Conservation (phyloP, 371 early-diverging fungal species). For the Zancudomyces culisetae region DNA sequence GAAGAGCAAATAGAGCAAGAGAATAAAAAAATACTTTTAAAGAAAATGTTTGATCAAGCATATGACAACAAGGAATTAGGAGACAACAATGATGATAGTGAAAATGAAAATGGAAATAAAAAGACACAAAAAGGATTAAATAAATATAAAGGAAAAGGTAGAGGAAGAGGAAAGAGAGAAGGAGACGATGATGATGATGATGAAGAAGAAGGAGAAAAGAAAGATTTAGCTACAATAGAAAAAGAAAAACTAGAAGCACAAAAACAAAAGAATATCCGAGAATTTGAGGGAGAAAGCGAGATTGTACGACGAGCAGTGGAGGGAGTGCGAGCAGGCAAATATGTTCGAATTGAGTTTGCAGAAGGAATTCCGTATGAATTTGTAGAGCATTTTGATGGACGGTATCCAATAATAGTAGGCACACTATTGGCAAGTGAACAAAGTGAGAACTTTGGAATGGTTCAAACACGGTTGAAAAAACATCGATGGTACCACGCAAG, state of each 20-base stretch:
- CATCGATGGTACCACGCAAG: constrained; percentile 98
- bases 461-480: constrained; percentile 88
- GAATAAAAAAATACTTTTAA: constrained; percentile 71
- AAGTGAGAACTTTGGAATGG: constrained; percentile 76
- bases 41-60: constrained; percentile 77
- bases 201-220: constrained; percentile 78
- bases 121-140: too few relatives aligned
- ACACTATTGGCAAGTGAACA: constrained; percentile 75
- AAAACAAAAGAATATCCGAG: constrained; percentile 50
- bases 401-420: constrained; percentile 74
- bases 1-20: constrained; percentile 29
- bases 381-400: constrained; percentile 70
- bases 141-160: too few relatives aligned
- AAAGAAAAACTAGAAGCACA: constrained; percentile 32
- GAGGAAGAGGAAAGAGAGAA: too few relatives aligned
- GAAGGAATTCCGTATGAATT: constrained; percentile 89
- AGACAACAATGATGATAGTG: constrained; percentile 41
- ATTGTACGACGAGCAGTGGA: constrained; percentile 56
- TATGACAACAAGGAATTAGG: constrained; percentile 66
- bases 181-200: constrained; percentile 51
- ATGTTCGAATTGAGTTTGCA: constrained; percentile 75
- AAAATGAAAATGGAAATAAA: too few relatives aligned
- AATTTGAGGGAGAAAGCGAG: constrained; percentile 73
- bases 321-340: constrained; percentile 78
- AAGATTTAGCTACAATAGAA: constrained; percentile 34